phyloP scores from a whole-genome alignment of 805 yeast species.

The Wickerhamiella lipophila region DNA sequence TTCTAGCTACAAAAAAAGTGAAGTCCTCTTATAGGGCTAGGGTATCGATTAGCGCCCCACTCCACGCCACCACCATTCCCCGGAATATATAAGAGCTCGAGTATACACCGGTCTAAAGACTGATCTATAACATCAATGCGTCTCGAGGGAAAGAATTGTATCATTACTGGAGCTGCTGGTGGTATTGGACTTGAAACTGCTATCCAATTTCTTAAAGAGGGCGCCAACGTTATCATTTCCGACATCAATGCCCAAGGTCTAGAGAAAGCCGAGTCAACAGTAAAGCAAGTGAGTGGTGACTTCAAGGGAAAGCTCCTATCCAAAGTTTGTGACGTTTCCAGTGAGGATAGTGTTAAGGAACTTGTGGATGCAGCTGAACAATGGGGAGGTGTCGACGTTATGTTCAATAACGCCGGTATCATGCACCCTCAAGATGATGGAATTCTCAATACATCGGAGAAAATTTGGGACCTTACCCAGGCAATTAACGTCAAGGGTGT shows the following conservation, averaged over 20 bases:
- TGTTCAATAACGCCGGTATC: conserved; percentile 87
- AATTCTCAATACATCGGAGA: conserved; percentile 27
- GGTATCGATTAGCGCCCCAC: too few species aligned
- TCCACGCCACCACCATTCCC: neutral
- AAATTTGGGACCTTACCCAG: conserved; percentile 30
- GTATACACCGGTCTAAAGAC: neutral
- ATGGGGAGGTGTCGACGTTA: conserved; percentile 69
- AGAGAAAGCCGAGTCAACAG: conserved; percentile 53
- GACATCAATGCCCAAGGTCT: conserved; percentile 40
- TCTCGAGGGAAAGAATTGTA: conserved; percentile 36
- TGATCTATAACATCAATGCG: conserved; percentile 13
- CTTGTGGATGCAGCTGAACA: conserved; percentile 41
- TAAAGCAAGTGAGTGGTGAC: conserved; percentile 57
- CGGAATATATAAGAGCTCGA: neutral
- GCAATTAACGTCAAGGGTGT: conserved; percentile 31
- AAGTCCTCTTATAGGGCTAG: too few species aligned
- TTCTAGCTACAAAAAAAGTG: too few species aligned
- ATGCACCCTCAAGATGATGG: conserved; percentile 27
- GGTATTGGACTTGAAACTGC: conserved; percentile 38
- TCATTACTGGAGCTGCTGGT: conserved; percentile 34
- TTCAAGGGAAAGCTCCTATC: conserved; percentile 52
- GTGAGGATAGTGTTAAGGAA: conserved; percentile 26
- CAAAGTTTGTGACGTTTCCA: conserved; percentile 26
- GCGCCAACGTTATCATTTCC: conserved; percentile 79
- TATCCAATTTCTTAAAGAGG: conserved; percentile 64